phyloP scores from a whole-genome alignment of 495 filamentous ascomycete species.

The Hypoxylon lenormandii region DNA sequence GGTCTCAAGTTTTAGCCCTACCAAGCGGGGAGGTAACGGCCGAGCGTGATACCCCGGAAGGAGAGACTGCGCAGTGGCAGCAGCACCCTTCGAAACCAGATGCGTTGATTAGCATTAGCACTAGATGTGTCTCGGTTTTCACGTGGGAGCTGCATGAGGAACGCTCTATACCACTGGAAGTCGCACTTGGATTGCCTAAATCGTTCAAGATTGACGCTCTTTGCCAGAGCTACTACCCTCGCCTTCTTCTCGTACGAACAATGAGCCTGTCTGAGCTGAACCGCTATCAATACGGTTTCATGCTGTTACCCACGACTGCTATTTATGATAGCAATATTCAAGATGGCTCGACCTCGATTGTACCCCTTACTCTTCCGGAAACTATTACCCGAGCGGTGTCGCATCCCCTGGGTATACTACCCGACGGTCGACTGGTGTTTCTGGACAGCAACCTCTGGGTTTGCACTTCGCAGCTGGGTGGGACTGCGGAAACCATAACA shows the following conservation, averaged over 20 bases:
- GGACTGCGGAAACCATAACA: background rate
- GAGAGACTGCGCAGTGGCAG: background rate
- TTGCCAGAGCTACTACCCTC: background rate
- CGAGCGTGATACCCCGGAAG: background rate
- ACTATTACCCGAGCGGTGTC: background rate
- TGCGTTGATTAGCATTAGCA: background rate
- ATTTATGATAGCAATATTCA: background rate
- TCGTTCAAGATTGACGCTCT: background rate
- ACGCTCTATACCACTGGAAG: background rate
- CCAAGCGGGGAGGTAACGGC: background rate
- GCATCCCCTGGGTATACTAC: background rate
- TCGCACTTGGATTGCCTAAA: background rate
- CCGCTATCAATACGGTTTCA: background rate
- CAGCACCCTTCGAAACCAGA: background rate
- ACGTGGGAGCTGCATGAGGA: conserved; percentile 5
- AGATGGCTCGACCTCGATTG: background rate
- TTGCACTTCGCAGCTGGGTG: background rate
- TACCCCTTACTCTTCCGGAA: background rate
- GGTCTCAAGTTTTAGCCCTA: background rate
- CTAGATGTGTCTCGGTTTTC: background rate
- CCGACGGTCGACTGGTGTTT: background rate
- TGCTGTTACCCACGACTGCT: background rate
- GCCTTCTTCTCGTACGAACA: background rate
- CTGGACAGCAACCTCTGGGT: background rate
- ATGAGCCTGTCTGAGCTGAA: background rate